phyloP scores from a whole-genome alignment of 2,329 filamentous ascomycete genomes.

The Aspergillus aculeatinus region DNA sequence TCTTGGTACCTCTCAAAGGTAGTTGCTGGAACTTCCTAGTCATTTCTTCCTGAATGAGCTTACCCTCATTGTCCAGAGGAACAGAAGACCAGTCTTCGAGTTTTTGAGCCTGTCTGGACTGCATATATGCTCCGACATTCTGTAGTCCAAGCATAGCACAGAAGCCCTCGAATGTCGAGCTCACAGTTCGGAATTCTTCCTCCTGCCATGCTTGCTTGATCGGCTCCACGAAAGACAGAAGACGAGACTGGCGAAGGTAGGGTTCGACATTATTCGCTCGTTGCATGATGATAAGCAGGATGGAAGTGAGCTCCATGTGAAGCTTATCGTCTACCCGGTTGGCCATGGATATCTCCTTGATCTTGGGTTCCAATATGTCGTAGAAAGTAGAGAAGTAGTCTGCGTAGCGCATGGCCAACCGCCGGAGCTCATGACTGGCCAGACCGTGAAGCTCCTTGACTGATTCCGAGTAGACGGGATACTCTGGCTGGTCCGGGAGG shows the following conservation, averaged over 20 bases:
- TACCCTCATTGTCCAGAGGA: conserved; percentile 74
- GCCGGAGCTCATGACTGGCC: conserved; percentile 82
- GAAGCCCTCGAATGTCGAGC: conserved; percentile 76
- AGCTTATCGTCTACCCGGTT: conserved; percentile 77
- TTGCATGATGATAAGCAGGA: conserved; percentile 93
- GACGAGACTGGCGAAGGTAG: conserved; percentile 66
- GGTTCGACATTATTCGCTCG: conserved; percentile 74
- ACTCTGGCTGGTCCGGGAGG: conserved; percentile 69
- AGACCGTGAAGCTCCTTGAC: conserved; percentile 85
- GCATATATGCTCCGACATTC: conserved; percentile 77
- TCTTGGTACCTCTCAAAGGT: conserved; percentile 83
- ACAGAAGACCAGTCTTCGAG: conserved; percentile 80
- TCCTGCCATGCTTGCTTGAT: conserved; percentile 79
- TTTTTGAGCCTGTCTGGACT: conserved; percentile 68
- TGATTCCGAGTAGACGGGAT: conserved; percentile 76
- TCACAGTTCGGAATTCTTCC: conserved; percentile 63
- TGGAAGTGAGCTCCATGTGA: conserved; percentile 80
- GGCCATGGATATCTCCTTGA: conserved; percentile 72
- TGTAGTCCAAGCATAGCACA: conserved; percentile 76
- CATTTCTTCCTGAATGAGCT: conserved; percentile 74
- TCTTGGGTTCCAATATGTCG: conserved; percentile 77
- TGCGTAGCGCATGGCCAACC: conserved; percentile 84
- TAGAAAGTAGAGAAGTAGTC: conserved; percentile 88
- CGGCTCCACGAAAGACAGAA: conserved; percentile 77
- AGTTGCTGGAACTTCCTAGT: conserved; percentile 73